Evolutionary conservation across 75 land plant genomes (phyloP).

Genomic region (Picea sitchensis): DNA sequence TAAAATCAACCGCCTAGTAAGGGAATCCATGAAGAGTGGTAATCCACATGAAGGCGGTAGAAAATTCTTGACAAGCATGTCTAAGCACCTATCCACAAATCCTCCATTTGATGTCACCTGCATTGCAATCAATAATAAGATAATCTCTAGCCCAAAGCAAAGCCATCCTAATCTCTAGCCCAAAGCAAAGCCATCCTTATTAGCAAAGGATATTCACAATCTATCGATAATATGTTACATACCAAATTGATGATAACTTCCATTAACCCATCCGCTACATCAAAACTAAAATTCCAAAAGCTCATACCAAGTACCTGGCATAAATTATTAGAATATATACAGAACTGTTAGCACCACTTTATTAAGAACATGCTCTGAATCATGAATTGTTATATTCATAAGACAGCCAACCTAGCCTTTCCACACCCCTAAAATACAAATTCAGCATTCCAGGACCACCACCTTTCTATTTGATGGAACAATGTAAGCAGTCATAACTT

Average conservation of each 20-base stretch:
- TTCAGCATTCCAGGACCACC: not conserved
- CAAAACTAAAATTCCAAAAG: constrained; percentile 61
- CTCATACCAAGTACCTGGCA: constrained; percentile 65
- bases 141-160: not conserved
- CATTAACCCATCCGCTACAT: constrained; percentile 60
- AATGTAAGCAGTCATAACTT: not conserved
- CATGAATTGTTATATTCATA: not conserved
- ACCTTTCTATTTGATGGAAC: not conserved
- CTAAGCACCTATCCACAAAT: constrained; percentile 57
- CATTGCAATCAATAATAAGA: constrained; percentile 1
- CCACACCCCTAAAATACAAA: too few relatives aligned
- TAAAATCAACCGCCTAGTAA: constrained; percentile 24
- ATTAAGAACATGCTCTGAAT: not conserved
- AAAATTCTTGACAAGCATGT: constrained; percentile 78
- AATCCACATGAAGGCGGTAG: constrained; percentile 58
- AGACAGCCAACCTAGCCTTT: too few relatives aligned
- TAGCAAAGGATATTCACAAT: not conserved
- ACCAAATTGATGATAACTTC: constrained; percentile 65
- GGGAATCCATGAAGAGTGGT: constrained; percentile 25
- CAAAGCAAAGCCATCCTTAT: not conserved
- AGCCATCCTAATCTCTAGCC: not conserved
- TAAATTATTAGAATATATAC: constrained; percentile 5
- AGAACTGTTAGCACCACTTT: not conserved
- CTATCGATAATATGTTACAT: constrained; percentile 5
- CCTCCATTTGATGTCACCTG: constrained; percentile 74